Conservation (phyloP, 768 basidiomycete species). For the Serpula lacrymans region DNA sequence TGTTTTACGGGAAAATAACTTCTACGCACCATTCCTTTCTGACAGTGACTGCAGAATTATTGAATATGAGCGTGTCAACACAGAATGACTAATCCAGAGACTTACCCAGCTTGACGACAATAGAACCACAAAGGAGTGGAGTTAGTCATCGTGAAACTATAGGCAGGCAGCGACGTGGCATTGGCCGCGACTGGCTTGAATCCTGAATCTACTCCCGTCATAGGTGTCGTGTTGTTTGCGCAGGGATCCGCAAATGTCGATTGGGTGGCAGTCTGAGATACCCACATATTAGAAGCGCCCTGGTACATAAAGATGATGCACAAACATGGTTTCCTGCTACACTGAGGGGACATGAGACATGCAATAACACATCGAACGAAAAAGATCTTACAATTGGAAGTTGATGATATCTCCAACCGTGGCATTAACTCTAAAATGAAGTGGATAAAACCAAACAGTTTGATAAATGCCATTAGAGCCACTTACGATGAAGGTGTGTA, state of each 20-base stretch:
- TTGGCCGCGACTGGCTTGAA: conserved; percentile 38
- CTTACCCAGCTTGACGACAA: conserved; percentile 46
- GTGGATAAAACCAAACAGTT: not conserved
- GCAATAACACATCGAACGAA: not conserved
- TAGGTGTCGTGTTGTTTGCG: conserved; percentile 29
- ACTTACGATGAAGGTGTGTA: conserved; percentile 21
- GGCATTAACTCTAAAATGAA: conserved; percentile 32
- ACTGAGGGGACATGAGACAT: conserved; percentile 19
- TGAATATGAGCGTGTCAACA: too few species aligned
- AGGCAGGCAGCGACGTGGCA: conserved; percentile 35
- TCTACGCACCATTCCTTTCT: conserved; percentile 53
- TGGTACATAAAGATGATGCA: conserved; percentile 3
- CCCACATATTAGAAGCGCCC: not conserved
- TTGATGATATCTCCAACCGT: conserved; percentile 43
- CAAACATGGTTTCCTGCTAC: conserved; percentile 43
- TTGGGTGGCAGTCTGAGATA: conserved; percentile 52
- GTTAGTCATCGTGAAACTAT: conserved; percentile 45
- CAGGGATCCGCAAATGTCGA: conserved; percentile 59
- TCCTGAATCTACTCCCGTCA: conserved; percentile 47
- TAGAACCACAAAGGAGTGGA: conserved; percentile 58
- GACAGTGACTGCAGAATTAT: conserved; percentile 40
- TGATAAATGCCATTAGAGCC: not conserved
- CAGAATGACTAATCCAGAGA: conserved; percentile 13
- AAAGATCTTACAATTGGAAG: conserved; percentile 48
- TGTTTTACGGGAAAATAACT: not conserved